Evolutionary conservation across 257 asterid species (phyloP).

Genomic region (Leonotis leonurus): DNA sequence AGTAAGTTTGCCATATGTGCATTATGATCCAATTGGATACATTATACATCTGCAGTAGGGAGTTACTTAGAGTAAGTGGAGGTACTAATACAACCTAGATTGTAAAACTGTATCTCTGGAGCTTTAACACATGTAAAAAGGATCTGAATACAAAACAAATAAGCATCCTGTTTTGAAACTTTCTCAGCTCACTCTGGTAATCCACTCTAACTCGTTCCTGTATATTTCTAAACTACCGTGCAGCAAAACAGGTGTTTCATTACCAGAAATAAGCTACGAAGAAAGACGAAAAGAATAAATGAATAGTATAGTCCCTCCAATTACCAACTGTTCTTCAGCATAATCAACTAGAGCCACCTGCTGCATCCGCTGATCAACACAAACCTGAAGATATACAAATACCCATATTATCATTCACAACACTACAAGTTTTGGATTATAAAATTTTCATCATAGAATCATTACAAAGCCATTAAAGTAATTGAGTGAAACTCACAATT

Average conservation of each 20-base stretch:
- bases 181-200: neutral
- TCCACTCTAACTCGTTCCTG: neutral
- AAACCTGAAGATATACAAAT: slow-evolving; percentile 13
- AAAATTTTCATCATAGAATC: neutral
- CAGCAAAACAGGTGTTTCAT: neutral
- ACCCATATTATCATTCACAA: neutral
- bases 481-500: neutral
- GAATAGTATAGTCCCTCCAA: neutral
- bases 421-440: no score
- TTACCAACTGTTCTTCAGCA: slow-evolving; percentile 15
- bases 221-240: neutral
- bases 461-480: neutral
- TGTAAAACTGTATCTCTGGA: neutral
- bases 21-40: neutral
- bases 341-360: neutral
- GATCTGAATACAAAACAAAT: neutral
- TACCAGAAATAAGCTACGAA: neutral
- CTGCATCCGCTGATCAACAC: slow-evolving; percentile 12
- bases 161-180: neutral
- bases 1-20: neutral
- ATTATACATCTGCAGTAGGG: neutral
- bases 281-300: neutral
- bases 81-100: neutral
- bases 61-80: neutral
- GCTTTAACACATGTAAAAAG: neutral